These are phyloP conservation scores for Paecilomyces niveus DNA, from an alignment of 2,329 filamentous ascomycete species.

Conservation along the genomic window DNA sequence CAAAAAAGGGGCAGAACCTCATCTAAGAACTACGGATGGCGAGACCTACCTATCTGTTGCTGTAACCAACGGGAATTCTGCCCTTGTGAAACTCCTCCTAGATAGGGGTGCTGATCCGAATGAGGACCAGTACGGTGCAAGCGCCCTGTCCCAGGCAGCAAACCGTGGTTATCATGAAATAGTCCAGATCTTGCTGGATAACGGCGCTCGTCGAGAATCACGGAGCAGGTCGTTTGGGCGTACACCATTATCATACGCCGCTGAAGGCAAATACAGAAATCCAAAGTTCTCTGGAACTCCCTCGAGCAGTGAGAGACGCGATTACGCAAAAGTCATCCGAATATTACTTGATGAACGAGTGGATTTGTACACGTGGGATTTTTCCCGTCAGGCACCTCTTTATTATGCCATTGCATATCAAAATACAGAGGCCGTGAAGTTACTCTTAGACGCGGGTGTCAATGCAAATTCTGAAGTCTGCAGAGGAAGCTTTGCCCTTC, in stretches of 20 bases:
- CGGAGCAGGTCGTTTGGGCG: neutral
- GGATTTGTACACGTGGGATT: constrained; percentile 17
- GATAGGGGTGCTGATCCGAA: constrained; percentile 1
- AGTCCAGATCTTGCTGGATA: neutral
- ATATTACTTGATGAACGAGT: neutral
- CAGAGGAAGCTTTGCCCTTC: neutral
- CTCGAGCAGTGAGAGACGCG: neutral
- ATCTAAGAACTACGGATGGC: neutral
- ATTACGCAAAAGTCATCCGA: neutral
- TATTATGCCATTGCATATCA: constrained; percentile 7
- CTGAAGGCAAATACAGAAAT: neutral
- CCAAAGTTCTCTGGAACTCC: too few relatives aligned
- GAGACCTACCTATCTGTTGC: neutral
- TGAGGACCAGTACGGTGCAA: neutral
- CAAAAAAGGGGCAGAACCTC: neutral
- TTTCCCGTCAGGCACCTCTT: constrained; percentile 12
- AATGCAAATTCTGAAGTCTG: neutral
- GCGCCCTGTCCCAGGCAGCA: neutral
- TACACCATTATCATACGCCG: neutral
- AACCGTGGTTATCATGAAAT: neutral
- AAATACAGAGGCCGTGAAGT: neutral
- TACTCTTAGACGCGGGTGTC: neutral
- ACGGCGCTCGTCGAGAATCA: neutral
- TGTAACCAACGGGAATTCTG: neutral
- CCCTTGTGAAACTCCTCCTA: constrained; percentile 3